A percentile compares a stretch with the other conserved stretches of the same genome.
phyloP scores from a whole-genome alignment of 2,329 filamentous ascomycete species.

The Drechslera avenae region DNA sequence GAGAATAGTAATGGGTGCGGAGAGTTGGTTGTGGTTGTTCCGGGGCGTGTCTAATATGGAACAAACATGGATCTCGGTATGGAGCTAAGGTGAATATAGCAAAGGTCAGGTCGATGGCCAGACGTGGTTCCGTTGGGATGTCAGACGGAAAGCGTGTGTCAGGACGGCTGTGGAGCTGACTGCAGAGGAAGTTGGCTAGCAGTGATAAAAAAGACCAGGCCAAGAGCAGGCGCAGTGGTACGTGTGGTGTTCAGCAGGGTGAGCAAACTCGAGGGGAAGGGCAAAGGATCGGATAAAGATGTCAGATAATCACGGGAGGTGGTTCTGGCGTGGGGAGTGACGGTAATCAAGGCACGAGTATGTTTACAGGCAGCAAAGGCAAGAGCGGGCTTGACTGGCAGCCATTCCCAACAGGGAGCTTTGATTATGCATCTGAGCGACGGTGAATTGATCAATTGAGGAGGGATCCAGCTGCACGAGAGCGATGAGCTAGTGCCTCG shows the following conservation, averaged over 20 bases:
- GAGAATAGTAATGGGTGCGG: conserved; percentile 16
- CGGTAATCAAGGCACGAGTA: conserved; percentile 19
- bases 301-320: conserved; percentile 14
- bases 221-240: conserved; percentile 22
- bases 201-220: conserved; percentile 17
- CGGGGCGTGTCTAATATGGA: conserved; percentile 19
- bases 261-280: conserved; percentile 14
- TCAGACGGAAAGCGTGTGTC: conserved; percentile 30
- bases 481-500: conserved; percentile 41
- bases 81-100: conserved; percentile 27
- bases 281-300: conserved; percentile 10
- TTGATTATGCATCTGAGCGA: conserved; percentile 43
- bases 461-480: conserved; percentile 37
- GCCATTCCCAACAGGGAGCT: conserved; percentile 35
- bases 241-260: conserved; percentile 16
- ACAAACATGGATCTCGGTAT: conserved; percentile 24
- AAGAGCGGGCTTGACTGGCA: conserved; percentile 29
- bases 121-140: conserved; percentile 26
- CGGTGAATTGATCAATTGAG: conserved; percentile 45
- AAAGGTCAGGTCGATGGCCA: conserved; percentile 27
- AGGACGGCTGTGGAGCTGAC: conserved; percentile 37
- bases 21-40: conserved; percentile 20
- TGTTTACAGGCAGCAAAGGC: conserved; percentile 29
- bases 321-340: conserved; percentile 17
- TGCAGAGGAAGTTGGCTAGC: conserved; percentile 24